Base-by-base conservation (phyloP, 1,284 basidiomycete genomes). In the Veloporphyrellus conicus region DNA sequence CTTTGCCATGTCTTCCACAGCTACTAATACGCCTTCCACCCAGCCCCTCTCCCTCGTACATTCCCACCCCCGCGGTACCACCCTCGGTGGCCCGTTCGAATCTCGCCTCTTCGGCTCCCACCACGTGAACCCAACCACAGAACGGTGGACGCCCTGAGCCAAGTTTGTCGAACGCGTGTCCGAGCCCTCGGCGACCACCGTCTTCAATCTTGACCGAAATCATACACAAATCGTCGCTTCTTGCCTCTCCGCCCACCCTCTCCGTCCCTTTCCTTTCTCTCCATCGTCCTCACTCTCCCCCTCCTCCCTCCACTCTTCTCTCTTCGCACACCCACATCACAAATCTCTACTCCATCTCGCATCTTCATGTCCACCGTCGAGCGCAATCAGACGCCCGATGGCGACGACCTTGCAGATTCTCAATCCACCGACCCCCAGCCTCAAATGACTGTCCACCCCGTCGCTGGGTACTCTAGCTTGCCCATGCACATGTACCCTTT, bases 401-500 rank as follows among this genome's bases (percentile, higher is more conserved):
- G 54, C 62, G 63, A 69, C 41, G 63, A 65, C 62, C 56, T 68
- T 49, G 38, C 64, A 43, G 68, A 68, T 52, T 34, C 61, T 7
- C 63, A 61, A 47, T 64, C 71, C 53, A 59, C 70, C 44, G 71
- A 73, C 63, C 64, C 73, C 46, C 74, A 76, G 53, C 71, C 76
- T 36, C 68, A 71, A 58, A 70, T 77, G 74, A 72, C 76, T 18
- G 69, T 76, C 41, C 76, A 77, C 49, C 70, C 79, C 48, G 70
- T 75, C 60, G 64, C 62, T 45, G 64, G 74, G 44, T 80, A 78
- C 64, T 72, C 75, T 31, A 68, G 67, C 56, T 69, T 78, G 68
- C 76, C 77, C 36, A 77, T 83, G 75, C 81, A 81, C 64, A 79
- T 84, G 71, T 84, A 82, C 66, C 77, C 81, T 43, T 80, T 81